Base-by-base conservation (phyloP, 176 grass and related monocot genomes). In the Saccharum officinarum region DNA sequence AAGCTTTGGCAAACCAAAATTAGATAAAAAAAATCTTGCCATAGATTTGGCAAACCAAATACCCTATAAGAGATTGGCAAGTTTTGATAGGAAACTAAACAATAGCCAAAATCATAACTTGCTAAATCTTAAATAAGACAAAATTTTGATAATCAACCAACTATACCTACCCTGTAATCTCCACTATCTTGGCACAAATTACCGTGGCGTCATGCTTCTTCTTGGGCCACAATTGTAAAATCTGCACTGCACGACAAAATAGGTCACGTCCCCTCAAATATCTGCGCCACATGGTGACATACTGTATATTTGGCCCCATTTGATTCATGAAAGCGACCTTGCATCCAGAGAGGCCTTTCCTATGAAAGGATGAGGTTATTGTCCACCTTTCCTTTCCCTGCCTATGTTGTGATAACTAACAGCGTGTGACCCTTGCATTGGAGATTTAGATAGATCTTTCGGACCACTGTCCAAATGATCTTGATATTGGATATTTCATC, bases 391-490 rank as follows among this genome's bases (percentile, higher is more conserved):
- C 55, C 20, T 52, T 52, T 52, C 14, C 16, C 45, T 52, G 17
- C 6, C 17, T 7, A 54, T 20, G 50, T 54, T 17, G 15, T 52
- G 16, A 15, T 6, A 50, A 17, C 47, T 6, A 50, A 17, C 47
- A 17, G 20, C 8, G n/a, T 3, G 37, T 38, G 37, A 38, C 37
- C 54, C 20, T 6, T 26, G 5, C 16, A 74, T 40, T 52, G 7
- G n/a, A 87, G 40, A 83, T 64, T 16, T 30, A 63, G 73, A 1
- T 13, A 49, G 47, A 78, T 78, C 40, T 52, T 72, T 40, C 39
- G 33, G 38, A 64, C 31, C 30, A 25, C 54, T 12, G 7, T 22
- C n/a, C n/a, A 45, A 44, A 34, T 55, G 34, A 74, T 73, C 38
- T 71, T n/a, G 11, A 40, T n/a, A 33, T 52, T 22, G 7, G 55